These are phyloP conservation scores for Epichloe aotearoae DNA, from an alignment of 2,329 filamentous ascomycete species.

Conservation along the genomic window DNA sequence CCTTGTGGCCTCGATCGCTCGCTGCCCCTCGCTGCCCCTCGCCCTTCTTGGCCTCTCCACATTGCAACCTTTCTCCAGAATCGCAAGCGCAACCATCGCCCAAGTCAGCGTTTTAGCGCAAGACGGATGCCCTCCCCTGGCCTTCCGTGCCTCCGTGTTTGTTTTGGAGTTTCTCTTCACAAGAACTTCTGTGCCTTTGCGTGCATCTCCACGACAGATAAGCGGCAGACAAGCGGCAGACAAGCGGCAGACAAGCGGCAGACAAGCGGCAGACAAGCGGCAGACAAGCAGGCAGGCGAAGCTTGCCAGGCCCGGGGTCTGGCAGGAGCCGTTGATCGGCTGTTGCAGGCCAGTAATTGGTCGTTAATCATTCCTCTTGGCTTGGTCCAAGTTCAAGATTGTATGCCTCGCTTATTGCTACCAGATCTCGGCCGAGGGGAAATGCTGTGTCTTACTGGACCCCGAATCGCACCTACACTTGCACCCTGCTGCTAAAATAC, in stretches of 20 bases:
- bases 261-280: neutral
- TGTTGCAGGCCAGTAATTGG: neutral
- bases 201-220: neutral
- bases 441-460: neutral
- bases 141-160: neutral
- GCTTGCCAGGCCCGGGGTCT: neutral
- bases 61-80: conserved; percentile 1
- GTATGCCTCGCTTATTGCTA: neutral
- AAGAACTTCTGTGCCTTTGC: neutral
- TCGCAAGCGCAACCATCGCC: conserved; percentile 5
- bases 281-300: neutral
- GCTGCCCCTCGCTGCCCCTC: neutral
- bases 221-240: neutral
- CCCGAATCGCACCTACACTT: neutral
- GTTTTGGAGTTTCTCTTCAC: neutral
- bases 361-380: neutral
- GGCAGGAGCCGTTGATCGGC: neutral
- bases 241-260: neutral
- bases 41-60: neutral
- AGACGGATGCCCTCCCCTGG: conserved; percentile 8
- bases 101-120: conserved; percentile 7
- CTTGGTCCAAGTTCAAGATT: neutral
- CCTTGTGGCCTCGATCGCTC: neutral
- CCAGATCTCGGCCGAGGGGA: conserved; percentile 7
- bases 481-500: neutral